These are phyloP conservation scores for Moesziomyces aphidis DNA, from an alignment of 1,284 basidiomycete genomes.

Conservation along the genomic window DNA sequence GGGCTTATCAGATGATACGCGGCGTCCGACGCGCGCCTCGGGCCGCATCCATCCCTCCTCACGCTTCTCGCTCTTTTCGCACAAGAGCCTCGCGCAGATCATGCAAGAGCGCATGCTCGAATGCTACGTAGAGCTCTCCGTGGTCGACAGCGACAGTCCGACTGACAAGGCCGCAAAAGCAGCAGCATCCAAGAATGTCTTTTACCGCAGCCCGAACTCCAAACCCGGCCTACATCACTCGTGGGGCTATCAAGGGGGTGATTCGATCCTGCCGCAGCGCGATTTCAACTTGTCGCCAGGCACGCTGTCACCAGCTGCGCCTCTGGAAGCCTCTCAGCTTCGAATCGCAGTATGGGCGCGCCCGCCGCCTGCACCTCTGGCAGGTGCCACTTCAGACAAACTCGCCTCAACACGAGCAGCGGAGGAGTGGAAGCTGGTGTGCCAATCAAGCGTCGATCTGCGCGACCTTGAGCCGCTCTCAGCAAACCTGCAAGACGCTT, in stretches of 20 bases:
- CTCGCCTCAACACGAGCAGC: not conserved
- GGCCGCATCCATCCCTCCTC: slow-evolving; percentile 24
- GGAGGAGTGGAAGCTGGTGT: slow-evolving; percentile 30
- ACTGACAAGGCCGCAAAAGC: not conserved
- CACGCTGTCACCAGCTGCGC: not conserved
- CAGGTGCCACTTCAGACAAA: not conserved
- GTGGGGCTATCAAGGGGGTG: slow-evolving; percentile 37
- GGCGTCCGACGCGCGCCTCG: slow-evolving; percentile 11
- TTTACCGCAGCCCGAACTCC: slow-evolving; percentile 27
- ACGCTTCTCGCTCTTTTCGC: slow-evolving; percentile 31
- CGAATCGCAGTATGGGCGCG: slow-evolving; percentile 28
- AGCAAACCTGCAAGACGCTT: slow-evolving; percentile 22
- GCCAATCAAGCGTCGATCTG: slow-evolving; percentile 23
- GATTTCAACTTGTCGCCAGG: slow-evolving; percentile 17
- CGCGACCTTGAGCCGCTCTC: slow-evolving; percentile 34
- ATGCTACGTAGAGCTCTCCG: slow-evolving; percentile 38
- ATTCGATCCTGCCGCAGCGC: slow-evolving; percentile 32
- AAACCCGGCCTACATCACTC: slow-evolving; percentile 44
- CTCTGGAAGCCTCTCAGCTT: slow-evolving; percentile 14
- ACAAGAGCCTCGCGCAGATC: slow-evolving; percentile 36
- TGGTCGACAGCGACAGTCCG: not conserved
- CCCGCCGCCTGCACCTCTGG: slow-evolving; percentile 1
- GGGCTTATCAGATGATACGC: slow-evolving; percentile 7
- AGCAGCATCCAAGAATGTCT: not conserved
- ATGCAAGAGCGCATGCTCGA: slow-evolving; percentile 48